These are phyloP conservation scores for Pyricularia sp. DNA, from an alignment of 2,329 filamentous ascomycete genomes.

Conservation along the genomic window DNA sequence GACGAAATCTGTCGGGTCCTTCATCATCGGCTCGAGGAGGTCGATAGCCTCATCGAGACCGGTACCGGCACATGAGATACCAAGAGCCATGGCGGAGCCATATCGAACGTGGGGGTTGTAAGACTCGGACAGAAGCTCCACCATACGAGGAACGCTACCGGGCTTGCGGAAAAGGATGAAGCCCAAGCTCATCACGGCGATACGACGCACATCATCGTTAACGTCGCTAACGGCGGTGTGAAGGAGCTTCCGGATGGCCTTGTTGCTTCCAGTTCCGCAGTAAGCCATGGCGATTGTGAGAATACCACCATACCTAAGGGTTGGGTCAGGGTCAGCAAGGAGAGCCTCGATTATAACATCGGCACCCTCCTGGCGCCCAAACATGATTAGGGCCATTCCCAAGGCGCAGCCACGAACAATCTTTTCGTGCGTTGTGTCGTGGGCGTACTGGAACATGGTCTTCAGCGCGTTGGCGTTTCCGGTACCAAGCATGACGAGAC, in stretches of 20 bases:
- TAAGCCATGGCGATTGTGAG: constrained; percentile 98
- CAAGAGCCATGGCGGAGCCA: constrained; percentile 94
- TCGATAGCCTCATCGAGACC: constrained; percentile 95
- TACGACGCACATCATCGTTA: constrained; percentile 90
- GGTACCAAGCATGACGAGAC: constrained; percentile 96
- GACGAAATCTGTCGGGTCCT: constrained; percentile 97
- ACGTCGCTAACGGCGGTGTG: constrained; percentile 97
- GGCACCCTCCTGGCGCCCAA: constrained; percentile 85
- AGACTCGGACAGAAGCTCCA: constrained; percentile 93
- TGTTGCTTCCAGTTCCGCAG: constrained; percentile 96
- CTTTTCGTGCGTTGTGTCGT: constrained; percentile 98
- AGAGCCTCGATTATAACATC: constrained; percentile 92
- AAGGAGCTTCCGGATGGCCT: constrained; percentile 89
- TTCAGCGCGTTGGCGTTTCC: constrained; percentile 88
- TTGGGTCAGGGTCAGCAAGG: constrained; percentile 86
- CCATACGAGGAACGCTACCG: constrained; percentile 94
- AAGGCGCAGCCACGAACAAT: constrained; percentile 92
- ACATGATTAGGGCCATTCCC: constrained; percentile 98
- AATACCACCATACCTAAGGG: constrained; percentile 91
- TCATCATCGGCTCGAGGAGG: constrained; percentile 96
- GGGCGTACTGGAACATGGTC: constrained; percentile 95
- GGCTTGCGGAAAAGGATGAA: constrained; percentile 99
- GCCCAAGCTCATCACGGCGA: constrained; percentile 94
- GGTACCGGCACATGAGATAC: constrained; percentile 95
- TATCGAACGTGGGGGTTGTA: constrained; percentile 99